Evolutionary conservation across 768 basidiomycete genomes (phyloP), one percentile per base, ranked within the genome.

Genomic region (Suillus plorans): DNA sequence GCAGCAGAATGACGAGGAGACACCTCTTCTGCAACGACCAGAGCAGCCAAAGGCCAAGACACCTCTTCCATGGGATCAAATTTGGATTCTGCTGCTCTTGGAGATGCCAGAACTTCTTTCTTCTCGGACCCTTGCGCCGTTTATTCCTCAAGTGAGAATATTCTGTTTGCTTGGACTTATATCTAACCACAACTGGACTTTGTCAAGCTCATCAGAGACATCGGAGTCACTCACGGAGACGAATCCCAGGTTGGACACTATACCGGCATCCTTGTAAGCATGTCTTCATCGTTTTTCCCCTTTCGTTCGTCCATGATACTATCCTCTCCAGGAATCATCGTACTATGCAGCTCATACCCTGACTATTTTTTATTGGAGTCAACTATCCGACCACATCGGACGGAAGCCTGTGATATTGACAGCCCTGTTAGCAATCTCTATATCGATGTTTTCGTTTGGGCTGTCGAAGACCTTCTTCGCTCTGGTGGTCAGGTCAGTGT

Each of bases 51-150:
- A 49, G 68, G 3, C 37, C 49, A 75, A 73, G 39, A 85, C 88
- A 0, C 88, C 88, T 60, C 73, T 92, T 39, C 91, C 91, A 36
- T 85, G 83, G 85, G 79, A 80, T 63, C 91, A 92, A 78, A 81
- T 92, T 65, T 80, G 80, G 60, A 84, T 93, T 61, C 78, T 92
- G 2, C 73, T 93, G 66, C 78, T 91, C 67, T 78, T 92, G 45
- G 89, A 91, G 73, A 78, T 92, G 42, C 84, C 89, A 62, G 91
- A 93, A 73, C 89, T 90, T 5, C 72, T 93, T 63, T 88, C 90
- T 7, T 85, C 84, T 13, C 84, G 89, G 66, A 88, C 92, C 63
- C 90, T 92, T 65, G 85, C 85, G 50, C 91, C 91, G 0, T 92
- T 91, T 70, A 83, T 86, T 52, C 89, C 89, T 6, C 71, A 76